These are phyloP conservation scores for Tetraselmis striata DNA, from an alignment of 139 green algal species.

Conservation along the genomic window DNA sequence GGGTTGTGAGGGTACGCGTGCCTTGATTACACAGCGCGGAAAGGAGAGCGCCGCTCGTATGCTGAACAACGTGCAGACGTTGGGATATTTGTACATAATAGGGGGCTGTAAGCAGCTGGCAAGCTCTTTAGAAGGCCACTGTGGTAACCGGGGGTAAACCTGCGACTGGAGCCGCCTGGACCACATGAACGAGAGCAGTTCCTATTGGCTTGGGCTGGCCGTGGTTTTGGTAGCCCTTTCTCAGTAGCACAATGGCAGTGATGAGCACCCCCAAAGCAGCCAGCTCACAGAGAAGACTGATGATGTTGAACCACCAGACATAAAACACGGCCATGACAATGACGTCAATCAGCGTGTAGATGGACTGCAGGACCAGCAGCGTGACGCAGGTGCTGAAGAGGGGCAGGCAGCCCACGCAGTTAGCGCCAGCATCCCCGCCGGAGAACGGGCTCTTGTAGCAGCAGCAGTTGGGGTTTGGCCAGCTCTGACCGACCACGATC, in stretches of 20 bases:
- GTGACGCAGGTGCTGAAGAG: neutral
- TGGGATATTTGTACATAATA: too few species aligned
- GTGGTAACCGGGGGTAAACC: too few species aligned
- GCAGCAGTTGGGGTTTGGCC: neutral
- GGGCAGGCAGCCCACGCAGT: neutral
- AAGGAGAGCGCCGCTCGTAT: too few species aligned
- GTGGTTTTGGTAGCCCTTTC: neutral
- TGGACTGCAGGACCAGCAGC: neutral
- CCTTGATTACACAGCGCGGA: too few species aligned
- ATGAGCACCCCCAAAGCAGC: neutral
- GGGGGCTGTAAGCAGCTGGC: too few species aligned
- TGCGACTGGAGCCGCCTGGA: too few species aligned
- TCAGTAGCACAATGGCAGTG: neutral
- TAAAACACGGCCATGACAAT: neutral
- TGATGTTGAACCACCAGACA: neutral
- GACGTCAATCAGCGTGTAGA: neutral
- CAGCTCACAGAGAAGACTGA: neutral
- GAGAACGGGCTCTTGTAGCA: neutral
- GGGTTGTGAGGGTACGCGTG: too few species aligned
- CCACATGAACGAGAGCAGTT: too few species aligned
- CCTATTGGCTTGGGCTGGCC: neutral
- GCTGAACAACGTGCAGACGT: too few species aligned
- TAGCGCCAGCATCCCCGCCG: neutral
- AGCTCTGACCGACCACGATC: neutral
- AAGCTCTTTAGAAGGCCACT: too few species aligned